Evolutionary conservation across 2,329 filamentous ascomycete genomes (phyloP).

Genomic region (Phialophora verrucosa): DNA sequence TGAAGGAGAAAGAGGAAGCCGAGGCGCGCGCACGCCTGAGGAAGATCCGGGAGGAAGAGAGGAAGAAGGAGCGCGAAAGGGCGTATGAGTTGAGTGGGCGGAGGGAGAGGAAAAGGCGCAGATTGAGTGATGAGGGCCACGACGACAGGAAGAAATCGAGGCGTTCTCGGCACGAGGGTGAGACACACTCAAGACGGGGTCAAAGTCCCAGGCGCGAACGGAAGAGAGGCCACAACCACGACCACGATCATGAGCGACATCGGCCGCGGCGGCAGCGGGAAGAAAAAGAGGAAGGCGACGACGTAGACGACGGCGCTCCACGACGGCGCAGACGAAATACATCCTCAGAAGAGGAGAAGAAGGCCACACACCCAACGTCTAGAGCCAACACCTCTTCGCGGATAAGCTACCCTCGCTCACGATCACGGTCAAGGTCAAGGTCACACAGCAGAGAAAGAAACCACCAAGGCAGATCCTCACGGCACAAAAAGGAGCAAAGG

Average conservation of each 20-base stretch:
- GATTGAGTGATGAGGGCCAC: conserved; percentile 40
- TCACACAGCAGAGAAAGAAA: conserved; percentile 29
- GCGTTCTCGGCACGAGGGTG: conserved; percentile 6
- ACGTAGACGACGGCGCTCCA: background rate
- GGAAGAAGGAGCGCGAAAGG: conserved; percentile 36
- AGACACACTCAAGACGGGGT: conserved; percentile 6
- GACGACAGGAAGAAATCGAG: conserved; percentile 35
- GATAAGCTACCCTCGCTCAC: conserved; percentile 30
- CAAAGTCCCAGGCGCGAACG: conserved; percentile 21
- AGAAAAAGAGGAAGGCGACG: background rate
- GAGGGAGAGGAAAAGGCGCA: conserved; percentile 37
- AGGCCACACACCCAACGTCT: conserved; percentile 20
- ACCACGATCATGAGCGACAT: background rate
- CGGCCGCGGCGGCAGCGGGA: background rate
- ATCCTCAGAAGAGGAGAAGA: conserved; percentile 2
- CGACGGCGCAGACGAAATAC: background rate
- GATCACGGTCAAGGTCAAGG: conserved; percentile 20
- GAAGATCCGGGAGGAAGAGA: conserved; percentile 59
- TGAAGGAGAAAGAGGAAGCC: conserved; percentile 81
- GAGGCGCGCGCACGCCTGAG: conserved; percentile 76
- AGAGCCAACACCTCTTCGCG: conserved; percentile 27
- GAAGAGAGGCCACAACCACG: conserved; percentile 27
- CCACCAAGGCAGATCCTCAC: conserved; percentile 27
- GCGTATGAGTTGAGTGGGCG: conserved; percentile 15
- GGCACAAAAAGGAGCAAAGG: background rate